Evolutionary conservation across 1,139 yeast species (phyloP).

Genomic region (Lipomyces yarrowii): DNA sequence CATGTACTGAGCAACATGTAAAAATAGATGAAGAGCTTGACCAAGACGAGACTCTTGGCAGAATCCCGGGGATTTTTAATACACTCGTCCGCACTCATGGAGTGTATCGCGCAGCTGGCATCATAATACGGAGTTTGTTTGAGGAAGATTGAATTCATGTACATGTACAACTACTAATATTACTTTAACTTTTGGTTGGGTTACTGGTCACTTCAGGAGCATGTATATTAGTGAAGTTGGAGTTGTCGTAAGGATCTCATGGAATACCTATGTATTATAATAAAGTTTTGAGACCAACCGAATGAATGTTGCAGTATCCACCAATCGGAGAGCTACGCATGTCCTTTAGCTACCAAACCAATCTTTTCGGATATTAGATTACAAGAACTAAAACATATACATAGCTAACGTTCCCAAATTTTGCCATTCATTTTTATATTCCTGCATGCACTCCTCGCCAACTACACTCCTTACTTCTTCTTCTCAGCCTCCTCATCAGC

Average conservation of each 20-base stretch:
- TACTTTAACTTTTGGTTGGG: not conserved
- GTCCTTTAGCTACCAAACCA: constrained; percentile 5
- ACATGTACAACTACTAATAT: not conserved
- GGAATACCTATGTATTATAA: not conserved
- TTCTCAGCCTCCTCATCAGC: constrained; percentile 34
- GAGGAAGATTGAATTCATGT: constrained; percentile 3
- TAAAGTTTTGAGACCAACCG: not conserved
- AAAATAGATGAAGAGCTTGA: constrained; percentile 17
- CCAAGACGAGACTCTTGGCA: constrained; percentile 4
- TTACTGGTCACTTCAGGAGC: not conserved
- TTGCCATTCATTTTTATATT: constrained; percentile 8
- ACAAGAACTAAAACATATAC: constrained; percentile 20
- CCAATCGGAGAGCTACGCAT: not conserved
- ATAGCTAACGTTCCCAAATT: constrained; percentile 8
- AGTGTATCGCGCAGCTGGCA: constrained; percentile 18
- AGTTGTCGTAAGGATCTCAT: not conserved
- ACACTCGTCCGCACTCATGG: constrained; percentile 18
- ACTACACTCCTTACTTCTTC: constrained; percentile 30
- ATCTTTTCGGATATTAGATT: constrained; percentile 4
- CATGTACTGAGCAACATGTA: not conserved
- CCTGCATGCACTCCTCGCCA: not conserved
- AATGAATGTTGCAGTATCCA: not conserved
- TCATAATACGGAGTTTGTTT: constrained; percentile 21
- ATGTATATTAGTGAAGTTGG: not conserved
- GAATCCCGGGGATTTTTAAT: constrained; percentile 18